Evolutionary conservation across 305 asterid genomes (phyloP), one percentile per base, ranked within the genome.

Genomic region (Andrographis paniculata): DNA sequence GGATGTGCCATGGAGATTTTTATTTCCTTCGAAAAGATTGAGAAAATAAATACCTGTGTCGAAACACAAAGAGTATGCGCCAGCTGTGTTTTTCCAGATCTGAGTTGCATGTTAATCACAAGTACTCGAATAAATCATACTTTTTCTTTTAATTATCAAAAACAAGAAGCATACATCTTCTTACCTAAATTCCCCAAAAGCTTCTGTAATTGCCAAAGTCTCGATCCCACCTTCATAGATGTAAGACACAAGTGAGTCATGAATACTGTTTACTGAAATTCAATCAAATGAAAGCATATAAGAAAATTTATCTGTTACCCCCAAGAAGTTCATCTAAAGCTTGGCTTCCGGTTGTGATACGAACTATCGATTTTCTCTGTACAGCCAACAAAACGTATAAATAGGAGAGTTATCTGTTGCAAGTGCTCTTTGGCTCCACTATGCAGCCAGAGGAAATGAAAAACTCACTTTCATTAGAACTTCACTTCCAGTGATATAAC

Each of bases 21-120:
- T n/a, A n/a, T n/a, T n/a, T n/a, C n/a, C n/a, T n/a, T n/a, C n/a
- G n/a, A n/a, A n/a, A n/a, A n/a, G n/a, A n/a, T n/a, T n/a, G n/a
- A n/a, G n/a, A n/a, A n/a, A n/a, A n/a, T n/a, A n/a, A n/a, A n/a
- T 3, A 84, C 97, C 95, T 82, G 98, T 42, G 98, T 89, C 43
- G 95, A 72, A 54, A 89, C 96, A 27, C 98, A 89, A 9, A 89
- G 95, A 14, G 98, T 89, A 53, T 89, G 98, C 14, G 94, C 95
- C 62, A 85, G 92, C 73, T 89, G 98, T 53, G 98, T 89, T 72
- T 89, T 89, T 61, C 98, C 98, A 45, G 98, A 86, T 71, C 98
- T 89, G 82, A 55, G 42, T 58, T 66, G 65, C 52, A 56, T 51
- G 8, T 24, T 24, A 36, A 52, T 41, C 28, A 70, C 50, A 40